These are phyloP conservation scores for Fusarium hainanense DNA, from an alignment of 2,329 filamentous ascomycete genomes.

Conservation along the genomic window DNA sequence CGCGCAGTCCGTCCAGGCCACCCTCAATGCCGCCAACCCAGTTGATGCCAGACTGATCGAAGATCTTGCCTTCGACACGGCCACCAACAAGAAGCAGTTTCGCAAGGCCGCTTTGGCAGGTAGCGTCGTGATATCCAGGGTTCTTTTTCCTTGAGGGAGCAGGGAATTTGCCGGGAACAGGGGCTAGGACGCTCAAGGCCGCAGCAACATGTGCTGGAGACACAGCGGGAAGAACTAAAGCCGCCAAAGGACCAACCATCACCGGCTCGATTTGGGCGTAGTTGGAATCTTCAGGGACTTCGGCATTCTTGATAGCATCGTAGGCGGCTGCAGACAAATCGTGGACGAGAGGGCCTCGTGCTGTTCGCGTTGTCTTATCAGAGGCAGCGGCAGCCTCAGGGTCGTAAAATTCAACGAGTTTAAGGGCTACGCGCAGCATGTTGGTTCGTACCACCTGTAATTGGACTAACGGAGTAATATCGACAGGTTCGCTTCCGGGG, in stretches of 20 bases:
- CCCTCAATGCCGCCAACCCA: constrained; percentile 81
- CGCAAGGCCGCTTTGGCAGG: constrained; percentile 82
- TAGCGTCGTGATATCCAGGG: constrained; percentile 83
- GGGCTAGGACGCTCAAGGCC: constrained; percentile 81
- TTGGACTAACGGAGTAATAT: constrained; percentile 72
- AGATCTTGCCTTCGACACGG: constrained; percentile 84
- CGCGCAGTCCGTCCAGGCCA: constrained; percentile 81
- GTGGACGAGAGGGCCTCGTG: constrained; percentile 54
- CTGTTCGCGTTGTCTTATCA: constrained; percentile 47
- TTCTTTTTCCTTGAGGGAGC: constrained; percentile 79
- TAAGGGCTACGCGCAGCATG: constrained; percentile 87
- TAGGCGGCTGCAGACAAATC: constrained; percentile 67
- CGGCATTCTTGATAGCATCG: constrained; percentile 56
- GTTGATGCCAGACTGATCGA: constrained; percentile 76
- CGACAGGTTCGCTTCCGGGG: constrained; percentile 49
- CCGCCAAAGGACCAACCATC: constrained; percentile 82
- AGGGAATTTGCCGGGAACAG: constrained; percentile 77
- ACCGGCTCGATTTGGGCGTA: constrained; percentile 76
- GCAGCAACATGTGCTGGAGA: constrained; percentile 86
- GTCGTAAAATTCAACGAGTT: constrained; percentile 85
- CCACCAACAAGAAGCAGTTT: constrained; percentile 91
- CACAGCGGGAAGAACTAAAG: constrained; percentile 83
- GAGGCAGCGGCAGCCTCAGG: constrained; percentile 55
- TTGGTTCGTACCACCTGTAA: constrained; percentile 88
- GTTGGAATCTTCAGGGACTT: constrained; percentile 53